Evolutionary conservation across 148 eudicot species (phyloP), one percentile per base, ranked within the genome.

Genomic region (Spergularia marina): DNA sequence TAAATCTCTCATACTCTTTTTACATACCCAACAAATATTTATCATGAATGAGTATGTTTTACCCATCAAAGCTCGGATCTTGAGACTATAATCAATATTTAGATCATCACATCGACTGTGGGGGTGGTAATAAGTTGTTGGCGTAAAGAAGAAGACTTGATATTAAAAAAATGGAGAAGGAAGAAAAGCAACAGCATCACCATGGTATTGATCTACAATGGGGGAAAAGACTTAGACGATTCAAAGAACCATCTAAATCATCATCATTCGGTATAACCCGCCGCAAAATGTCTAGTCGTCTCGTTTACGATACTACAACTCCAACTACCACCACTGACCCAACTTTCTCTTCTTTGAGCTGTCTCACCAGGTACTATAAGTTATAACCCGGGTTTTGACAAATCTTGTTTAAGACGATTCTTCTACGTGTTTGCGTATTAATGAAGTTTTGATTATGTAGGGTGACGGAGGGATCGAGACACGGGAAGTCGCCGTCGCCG

Each of bases 401-500:
- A 60, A 23, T 14, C 16, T 15, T 55, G 17, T 3, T 5, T 14
- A 3, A 5, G 17, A 55, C n/a, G 17, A 17, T 5, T 0, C 7
- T 55, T 12, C 15, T 11, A 7, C 12, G 6, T 12, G 8, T 12
- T 40, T 14, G 11, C 0, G n/a, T 39, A 1, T 55, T 62, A 34
- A 7, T 62, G 36, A 30, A 30, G 36, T 1, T 53, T 17, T 71
- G 49, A 34, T 34, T 14, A 10, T 67, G 5, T 36, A 79, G 74
- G 41, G 64, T 53, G 51, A 16, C n/a, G 39, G 78, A 63, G 23
- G 77, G 53, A 57, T 2, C 23, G 4, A 77, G 63, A 6, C 69
- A 70, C 16, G 65, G 69, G 76, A 79, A 83, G 40, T 81, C 86
- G 7, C 51, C 76, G 4, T 91, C 94, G n/a, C 92, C 94, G 4